These are phyloP conservation scores for Phialophora macrospora DNA, from an alignment of 2,329 filamentous ascomycete species.

Conservation along the genomic window DNA sequence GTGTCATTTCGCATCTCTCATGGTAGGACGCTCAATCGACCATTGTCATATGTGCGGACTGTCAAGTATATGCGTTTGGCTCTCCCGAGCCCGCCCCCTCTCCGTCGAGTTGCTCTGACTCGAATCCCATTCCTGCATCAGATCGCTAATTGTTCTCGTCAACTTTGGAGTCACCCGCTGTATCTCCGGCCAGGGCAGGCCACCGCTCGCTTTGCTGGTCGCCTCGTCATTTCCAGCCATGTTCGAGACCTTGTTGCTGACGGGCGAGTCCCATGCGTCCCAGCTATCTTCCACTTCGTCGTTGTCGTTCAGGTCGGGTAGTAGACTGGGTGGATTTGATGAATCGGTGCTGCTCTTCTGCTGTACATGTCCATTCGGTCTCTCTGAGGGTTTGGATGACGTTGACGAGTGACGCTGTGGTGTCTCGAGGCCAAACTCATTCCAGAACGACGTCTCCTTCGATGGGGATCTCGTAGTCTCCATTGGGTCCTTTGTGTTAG, in stretches of 20 bases:
- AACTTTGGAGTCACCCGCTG: constrained; percentile 76
- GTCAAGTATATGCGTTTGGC: constrained; percentile 23
- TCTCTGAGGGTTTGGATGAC: constrained; percentile 38
- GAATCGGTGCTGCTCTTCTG: constrained; percentile 35
- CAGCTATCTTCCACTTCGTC: constrained; percentile 58
- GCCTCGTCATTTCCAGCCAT: neutral
- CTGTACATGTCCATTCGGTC: constrained; percentile 26
- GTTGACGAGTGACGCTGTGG: constrained; percentile 45
- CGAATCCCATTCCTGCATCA: constrained; percentile 87
- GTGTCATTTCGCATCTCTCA: neutral
- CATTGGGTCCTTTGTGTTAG: neutral
- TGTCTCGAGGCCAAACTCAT: constrained; percentile 57
- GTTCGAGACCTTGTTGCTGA: constrained; percentile 12
- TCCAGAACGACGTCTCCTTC: constrained; percentile 56
- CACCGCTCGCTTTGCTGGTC: neutral
- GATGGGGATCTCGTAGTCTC: constrained; percentile 34
- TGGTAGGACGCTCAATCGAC: neutral
- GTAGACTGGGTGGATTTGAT: constrained; percentile 35
- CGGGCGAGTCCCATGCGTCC: constrained; percentile 62
- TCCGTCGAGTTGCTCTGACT: constrained; percentile 9
- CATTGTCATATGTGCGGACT: constrained; percentile 27
- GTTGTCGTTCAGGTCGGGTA: constrained; percentile 39
- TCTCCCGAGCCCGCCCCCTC: neutral
- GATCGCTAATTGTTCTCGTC: constrained; percentile 78
- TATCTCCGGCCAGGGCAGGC: constrained; percentile 68